Base-by-base conservation (phyloP, 1,284 basidiomycete species). In the Tylopilus orsonianus region DNA sequence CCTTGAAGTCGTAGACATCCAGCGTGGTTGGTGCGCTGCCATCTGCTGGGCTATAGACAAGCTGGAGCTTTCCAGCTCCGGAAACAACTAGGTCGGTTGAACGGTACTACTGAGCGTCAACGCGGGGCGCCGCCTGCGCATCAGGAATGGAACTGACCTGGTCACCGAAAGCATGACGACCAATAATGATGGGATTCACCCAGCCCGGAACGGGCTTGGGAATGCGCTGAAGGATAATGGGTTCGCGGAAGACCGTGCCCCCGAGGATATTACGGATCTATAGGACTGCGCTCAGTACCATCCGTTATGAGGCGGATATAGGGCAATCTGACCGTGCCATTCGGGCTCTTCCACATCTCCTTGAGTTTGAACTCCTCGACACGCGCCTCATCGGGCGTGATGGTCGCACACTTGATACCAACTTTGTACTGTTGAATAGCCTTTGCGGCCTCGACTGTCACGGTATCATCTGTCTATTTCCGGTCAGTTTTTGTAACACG, bases 211-310 rank as follows among this genome's bases (percentile, higher is more conserved):
- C 81, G 18, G 94, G 93, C 63, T 89, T 90, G 33, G 96, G 97
- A 63, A 99, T 90, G 57, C 87, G 83, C 45, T 87, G 69, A 39
- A 98, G 81, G 64, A 99, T 86, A 72, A 99, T 99, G 58, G 97
- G 97, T 71, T 97, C 96, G 57, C 96, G 88, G 85, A 99, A 99
- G 51, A 99, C 96, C 27, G 96, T 98, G 46, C 96, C 96, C 41
- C 94, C 94, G 44, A 98, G 85, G 62, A 97, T 95, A 71, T 97
- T 98, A 59, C 95, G 89, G 71, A 97, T 94, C 85, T 90, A 57
- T 27, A 20, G 16, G 24, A 40, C 18, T 8, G 13, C 27, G 5
- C 40, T 45, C 10, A 49, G 44, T 8, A 59, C 30, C 55, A 51
- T 43, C 6, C 37, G 18, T 19, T 39, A 13, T 2, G 38, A 40